A percentile compares a stretch with the other conserved stretches of the same genome.
Evolutionary conservation across 23 red algal genomes (phyloP).

Genomic region (Cyanidiococcus yangmingshanensis): DNA sequence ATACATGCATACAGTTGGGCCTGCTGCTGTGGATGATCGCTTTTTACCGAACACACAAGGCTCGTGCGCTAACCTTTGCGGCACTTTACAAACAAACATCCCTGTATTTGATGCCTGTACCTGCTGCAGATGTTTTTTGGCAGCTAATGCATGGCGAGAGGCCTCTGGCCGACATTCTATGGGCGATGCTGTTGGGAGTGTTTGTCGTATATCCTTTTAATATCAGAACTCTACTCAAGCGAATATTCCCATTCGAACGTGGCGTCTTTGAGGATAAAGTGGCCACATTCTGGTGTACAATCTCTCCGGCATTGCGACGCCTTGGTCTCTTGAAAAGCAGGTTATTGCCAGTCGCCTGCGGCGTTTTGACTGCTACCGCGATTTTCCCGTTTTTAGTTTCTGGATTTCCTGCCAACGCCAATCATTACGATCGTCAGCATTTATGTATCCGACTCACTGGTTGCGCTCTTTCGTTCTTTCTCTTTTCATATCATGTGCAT

Average conservation of each 20-base stretch:
- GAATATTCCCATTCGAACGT: slow-evolving; percentile 68
- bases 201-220: not conserved
- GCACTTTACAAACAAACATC: slow-evolving; percentile 73
- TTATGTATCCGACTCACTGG: slow-evolving; percentile 40
- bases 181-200: slow-evolving; percentile 40
- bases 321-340: not conserved
- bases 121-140: slow-evolving; percentile 1
- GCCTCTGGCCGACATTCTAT: not conserved
- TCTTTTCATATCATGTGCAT: slow-evolving; percentile 92
- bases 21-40: slow-evolving; percentile 47
- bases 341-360: slow-evolving; percentile 26
- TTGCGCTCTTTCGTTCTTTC: slow-evolving; percentile 47
- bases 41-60: not conserved
- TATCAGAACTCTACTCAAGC: slow-evolving; percentile 12
- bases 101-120: slow-evolving; percentile 54
- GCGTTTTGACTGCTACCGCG: slow-evolving; percentile 24
- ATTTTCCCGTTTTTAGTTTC: slow-evolving; percentile 56
- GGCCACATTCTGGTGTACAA: slow-evolving; percentile 83
- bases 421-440: slow-evolving; percentile 7
- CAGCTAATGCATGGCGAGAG: slow-evolving; percentile 21
- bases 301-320: slow-evolving; percentile 37
- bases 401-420: not conserved
- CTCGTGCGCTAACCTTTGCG: slow-evolving; percentile 13
- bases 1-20: slow-evolving; percentile 52
- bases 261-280: slow-evolving; percentile 99